Percentiles rank a stretch among this genome's conserved stretches.
Evolutionary conservation across 257 asterid genomes (phyloP).

Genomic region (Knoxia roxburghii): DNA sequence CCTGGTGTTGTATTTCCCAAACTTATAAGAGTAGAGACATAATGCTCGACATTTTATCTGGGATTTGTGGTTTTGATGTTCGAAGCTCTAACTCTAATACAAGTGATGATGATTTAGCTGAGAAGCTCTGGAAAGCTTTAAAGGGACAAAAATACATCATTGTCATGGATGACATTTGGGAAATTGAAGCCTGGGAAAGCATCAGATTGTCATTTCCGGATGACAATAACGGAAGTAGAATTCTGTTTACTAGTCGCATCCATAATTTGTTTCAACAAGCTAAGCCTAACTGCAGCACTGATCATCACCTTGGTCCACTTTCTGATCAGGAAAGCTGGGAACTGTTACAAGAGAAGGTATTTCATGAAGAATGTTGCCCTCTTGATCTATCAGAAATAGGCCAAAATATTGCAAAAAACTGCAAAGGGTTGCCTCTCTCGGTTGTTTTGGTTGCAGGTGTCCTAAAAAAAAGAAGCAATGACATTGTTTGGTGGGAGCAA

Average conservation of each 20-base stretch:
- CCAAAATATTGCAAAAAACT: background rate
- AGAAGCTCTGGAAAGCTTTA: background rate
- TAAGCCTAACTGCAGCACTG: background rate
- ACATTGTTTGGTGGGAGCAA: background rate
- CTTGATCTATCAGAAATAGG: background rate
- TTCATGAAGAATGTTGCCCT: background rate
- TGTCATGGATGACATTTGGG: background rate
- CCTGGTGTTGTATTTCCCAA: background rate
- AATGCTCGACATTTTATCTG: background rate
- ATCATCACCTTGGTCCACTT: background rate
- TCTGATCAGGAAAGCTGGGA: background rate
- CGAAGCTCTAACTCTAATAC: background rate
- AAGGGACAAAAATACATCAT: background rate
- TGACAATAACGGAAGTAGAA: background rate
- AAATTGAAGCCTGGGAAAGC: background rate
- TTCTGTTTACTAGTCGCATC: background rate
- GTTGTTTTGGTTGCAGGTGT: background rate
- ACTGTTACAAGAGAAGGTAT: background rate
- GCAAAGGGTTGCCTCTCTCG: background rate
- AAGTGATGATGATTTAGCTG: background rate
- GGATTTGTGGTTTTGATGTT: background rate
- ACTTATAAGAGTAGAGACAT: background rate
- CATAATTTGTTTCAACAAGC: background rate
- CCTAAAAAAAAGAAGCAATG: background rate
- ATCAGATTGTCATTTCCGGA: background rate